Base-by-base conservation (phyloP, 2,329 filamentous ascomycete genomes). In the Trichoderma brevicompactum region DNA sequence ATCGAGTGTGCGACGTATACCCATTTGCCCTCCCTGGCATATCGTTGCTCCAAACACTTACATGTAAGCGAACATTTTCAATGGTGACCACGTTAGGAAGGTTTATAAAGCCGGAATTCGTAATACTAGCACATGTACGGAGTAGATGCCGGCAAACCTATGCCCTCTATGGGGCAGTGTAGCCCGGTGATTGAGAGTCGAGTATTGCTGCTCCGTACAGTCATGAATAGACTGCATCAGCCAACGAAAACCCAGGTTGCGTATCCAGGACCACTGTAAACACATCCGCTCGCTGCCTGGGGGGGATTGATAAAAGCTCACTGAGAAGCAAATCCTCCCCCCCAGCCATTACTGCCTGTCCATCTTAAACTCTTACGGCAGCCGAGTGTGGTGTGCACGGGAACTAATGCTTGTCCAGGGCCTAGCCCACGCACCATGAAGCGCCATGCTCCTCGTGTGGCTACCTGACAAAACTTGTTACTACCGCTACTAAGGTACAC, bases 341-440 rank as follows among this genome's bases (percentile, higher is more conserved):
- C 32, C 55, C 55, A 28, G 55, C n/a, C 13, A 58, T 12, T 46
- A 46, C 46, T 32, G 43, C 41, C 41, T 58, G 15, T 32, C 34
- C 32, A 60, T 40, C 17, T 49, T 40, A 49, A 40, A 38, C 56
- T 38, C 43, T 38, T 23, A 38, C 43, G 12, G 56, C 32, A 60
- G 23, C 23, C 32, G 59, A 62, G 59, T 50, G 59, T 62, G 59
- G 59, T 62, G 59, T 52, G 59, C 23, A 62, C 59, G 59, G 59
- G 59, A 62, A 53, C 59, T 62, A 62, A 62, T 62, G 59, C 59
- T 44, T 28, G 59, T 62, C 59, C 17, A 62, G 59, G 48, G 23
- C 23, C 36, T 62, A 53, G 59, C 38, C 41, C 38, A 48, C 56
- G 41, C 53, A 58, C 54, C 54, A 60, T 49, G 13, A 13, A 17